Base-by-base conservation (phyloP, 495 filamentous ascomycete genomes). In the Annulohypoxylon nitens region DNA sequence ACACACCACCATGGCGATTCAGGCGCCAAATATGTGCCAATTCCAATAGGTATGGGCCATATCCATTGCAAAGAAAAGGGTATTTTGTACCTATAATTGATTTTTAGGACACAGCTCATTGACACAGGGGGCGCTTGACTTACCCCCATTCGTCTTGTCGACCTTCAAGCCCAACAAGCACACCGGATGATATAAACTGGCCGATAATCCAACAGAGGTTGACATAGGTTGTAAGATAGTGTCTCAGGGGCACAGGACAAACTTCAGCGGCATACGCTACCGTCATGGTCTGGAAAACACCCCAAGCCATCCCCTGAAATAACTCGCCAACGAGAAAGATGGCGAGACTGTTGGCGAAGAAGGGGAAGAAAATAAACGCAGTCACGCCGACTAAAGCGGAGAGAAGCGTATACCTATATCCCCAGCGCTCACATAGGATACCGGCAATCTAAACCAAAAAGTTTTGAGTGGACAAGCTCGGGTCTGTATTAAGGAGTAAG, bases 1-100 rank as follows among this genome's bases (percentile, higher is more conserved):
- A 93, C 86, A 37, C 92, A 83, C 92, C 91, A 93, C 88, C 91
- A 93, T 0, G 92, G 92, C 0, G 88, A 91, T 78, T 95, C 92
- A 0, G 92, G 92, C 0, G 91, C 90, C 36, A 92, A 83, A 45
- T 78, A 82, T 20, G 90, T 87, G 33, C 84, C 89, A 69, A 85
- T 64, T 10, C 84, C 76, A 4, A 89, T 73, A 0, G 83, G 77
- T 37, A 84, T 76, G 1, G 85, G 85, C 87, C 86, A 89, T 25
- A 86, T 63, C 86, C 87, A 89, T 73, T 88, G 87, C 8, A 88
- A 59, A 4, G 85, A 83, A 70, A 87, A 89, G 0, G 88, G 88
- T 51, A 89, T 88, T 43, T 81, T 83, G 64, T 87, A 90, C 12
- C 76, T 78, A 60, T 26, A 43, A 10, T 26, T 1, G 14, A n/a